Conservation (phyloP, 495 filamentous ascomycete genomes). For the Emericellopsis terricola region DNA sequence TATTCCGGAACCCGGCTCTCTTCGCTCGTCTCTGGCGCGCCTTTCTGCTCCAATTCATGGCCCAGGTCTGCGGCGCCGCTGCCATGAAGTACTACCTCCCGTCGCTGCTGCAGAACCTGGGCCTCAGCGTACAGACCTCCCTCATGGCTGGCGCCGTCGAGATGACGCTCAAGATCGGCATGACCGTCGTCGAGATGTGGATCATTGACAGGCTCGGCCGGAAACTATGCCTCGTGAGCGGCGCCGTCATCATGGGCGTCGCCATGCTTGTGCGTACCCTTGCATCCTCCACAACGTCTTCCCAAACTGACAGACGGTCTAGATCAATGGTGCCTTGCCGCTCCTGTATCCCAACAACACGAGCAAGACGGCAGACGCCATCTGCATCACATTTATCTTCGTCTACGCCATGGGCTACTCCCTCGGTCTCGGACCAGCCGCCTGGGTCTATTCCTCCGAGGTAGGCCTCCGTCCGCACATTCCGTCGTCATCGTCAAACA, state of each 20-base stretch:
- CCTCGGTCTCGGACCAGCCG: conserved; percentile 35
- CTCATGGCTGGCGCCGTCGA: conserved; percentile 32
- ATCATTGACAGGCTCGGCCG: conserved; percentile 30
- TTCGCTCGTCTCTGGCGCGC: conserved; percentile 27
- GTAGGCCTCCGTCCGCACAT: conserved; percentile 11
- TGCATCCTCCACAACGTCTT: too few species aligned
- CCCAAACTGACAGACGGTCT: too few species aligned
- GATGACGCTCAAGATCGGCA: conserved; percentile 31
- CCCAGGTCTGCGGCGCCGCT: conserved; percentile 33
- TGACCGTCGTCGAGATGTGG: conserved; percentile 28
- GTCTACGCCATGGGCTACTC: conserved; percentile 38
- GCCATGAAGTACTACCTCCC: conserved; percentile 39
- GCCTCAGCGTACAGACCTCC: conserved; percentile 21
- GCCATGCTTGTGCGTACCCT: conserved; percentile 26
- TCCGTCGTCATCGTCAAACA: background rate
- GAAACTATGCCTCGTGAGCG: conserved; percentile 21
- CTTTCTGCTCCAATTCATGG: conserved; percentile 32
- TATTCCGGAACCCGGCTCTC: conserved; percentile 20
- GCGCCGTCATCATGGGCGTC: conserved; percentile 26
- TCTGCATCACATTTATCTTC: conserved; percentile 37
- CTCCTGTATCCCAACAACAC: conserved; percentile 30
- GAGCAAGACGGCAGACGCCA: conserved; percentile 28
- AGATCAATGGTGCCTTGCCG: conserved; percentile 36
- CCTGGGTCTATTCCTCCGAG: conserved; percentile 42
- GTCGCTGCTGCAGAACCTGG: conserved; percentile 25